Conservation (phyloP, 768 basidiomycete genomes). For the Leccinum boreale region DNA sequence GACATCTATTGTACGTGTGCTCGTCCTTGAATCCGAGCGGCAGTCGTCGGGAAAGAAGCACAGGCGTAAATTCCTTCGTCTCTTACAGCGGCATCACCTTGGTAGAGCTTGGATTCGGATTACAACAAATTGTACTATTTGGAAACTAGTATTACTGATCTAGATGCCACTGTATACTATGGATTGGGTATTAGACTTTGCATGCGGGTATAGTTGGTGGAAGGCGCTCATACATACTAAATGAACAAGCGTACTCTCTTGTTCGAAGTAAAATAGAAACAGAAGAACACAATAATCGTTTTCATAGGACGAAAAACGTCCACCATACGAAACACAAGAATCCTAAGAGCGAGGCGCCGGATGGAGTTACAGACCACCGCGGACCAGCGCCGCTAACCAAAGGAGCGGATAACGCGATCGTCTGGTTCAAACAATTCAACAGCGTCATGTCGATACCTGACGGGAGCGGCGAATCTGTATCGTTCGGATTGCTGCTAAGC, state of each 20-base stretch:
- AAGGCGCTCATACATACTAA: background rate
- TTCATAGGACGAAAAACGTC: conserved; percentile 1
- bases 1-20: too few relatives aligned
- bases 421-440: conserved; percentile 57
- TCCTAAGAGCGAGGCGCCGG: conserved; percentile 5
- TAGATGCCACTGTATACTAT: background rate
- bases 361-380: conserved; percentile 8
- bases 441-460: conserved; percentile 46
- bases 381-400: conserved; percentile 42
- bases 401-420: conserved; percentile 57
- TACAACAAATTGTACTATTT: background rate
- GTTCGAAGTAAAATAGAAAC: background rate
- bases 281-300: background rate
- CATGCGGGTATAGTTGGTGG: background rate
- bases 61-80: background rate
- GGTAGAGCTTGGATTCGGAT: background rate
- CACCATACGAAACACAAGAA: conserved; percentile 20
- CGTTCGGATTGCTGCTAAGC: conserved; percentile 37
- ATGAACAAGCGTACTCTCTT: background rate
- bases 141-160: background rate
- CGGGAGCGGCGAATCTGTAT: conserved; percentile 50
- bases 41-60: background rate
- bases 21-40: background rate
- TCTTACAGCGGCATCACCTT: background rate
- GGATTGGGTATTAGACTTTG: background rate